Evolutionary conservation across 2,329 filamentous ascomycete genomes (phyloP).

Genomic region (Sarocladium strictum): DNA sequence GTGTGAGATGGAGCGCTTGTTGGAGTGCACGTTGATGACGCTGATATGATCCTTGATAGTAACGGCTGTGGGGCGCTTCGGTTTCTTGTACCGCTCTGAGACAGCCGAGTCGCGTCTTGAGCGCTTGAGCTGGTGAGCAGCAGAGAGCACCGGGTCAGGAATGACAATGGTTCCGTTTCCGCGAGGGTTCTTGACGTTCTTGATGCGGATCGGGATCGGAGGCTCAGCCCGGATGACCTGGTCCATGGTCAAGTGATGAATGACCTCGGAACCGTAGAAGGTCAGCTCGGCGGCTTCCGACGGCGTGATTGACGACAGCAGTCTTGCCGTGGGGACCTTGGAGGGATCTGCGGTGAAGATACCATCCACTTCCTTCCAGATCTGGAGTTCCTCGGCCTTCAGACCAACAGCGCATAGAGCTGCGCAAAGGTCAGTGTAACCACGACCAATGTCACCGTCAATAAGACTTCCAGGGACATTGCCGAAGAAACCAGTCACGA

Average conservation of each 20-base stretch:
- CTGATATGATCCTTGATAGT: slow-evolving; percentile 97
- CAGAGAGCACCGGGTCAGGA: slow-evolving; percentile 58
- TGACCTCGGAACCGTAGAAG: slow-evolving; percentile 91
- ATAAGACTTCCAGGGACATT: slow-evolving; percentile 86
- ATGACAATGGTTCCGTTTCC: slow-evolving; percentile 76
- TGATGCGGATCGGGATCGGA: slow-evolving; percentile 80
- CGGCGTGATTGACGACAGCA: slow-evolving; percentile 85
- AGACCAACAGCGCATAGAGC: slow-evolving; percentile 85
- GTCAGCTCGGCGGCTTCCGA: slow-evolving; percentile 94
- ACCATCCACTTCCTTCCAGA: slow-evolving; percentile 98
- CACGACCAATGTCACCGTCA: slow-evolving; percentile 81
- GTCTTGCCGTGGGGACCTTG: slow-evolving; percentile 86
- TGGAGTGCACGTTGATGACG: slow-evolving; percentile 96
- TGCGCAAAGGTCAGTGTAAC: slow-evolving; percentile 94
- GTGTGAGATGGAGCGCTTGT: slow-evolving; percentile 92
- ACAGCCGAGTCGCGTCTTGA: slow-evolving; percentile 27
- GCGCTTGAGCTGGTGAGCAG: slow-evolving; percentile 53
- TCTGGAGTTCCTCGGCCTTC: slow-evolving; percentile 82
- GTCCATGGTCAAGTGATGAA: slow-evolving; percentile 98
- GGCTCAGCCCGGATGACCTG: slow-evolving; percentile 78
- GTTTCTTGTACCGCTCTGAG: slow-evolving; percentile 43
- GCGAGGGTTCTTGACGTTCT: slow-evolving; percentile 83
- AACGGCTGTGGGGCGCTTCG: slow-evolving; percentile 78
- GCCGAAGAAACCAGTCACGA: slow-evolving; percentile 92
- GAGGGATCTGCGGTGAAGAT: slow-evolving; percentile 82